A percentile compares a stretch with the other conserved stretches of the same genome.
Conservation (phyloP, 2,329 filamentous ascomycete genomes). For the Thermomyces lanuginosus region DNA sequence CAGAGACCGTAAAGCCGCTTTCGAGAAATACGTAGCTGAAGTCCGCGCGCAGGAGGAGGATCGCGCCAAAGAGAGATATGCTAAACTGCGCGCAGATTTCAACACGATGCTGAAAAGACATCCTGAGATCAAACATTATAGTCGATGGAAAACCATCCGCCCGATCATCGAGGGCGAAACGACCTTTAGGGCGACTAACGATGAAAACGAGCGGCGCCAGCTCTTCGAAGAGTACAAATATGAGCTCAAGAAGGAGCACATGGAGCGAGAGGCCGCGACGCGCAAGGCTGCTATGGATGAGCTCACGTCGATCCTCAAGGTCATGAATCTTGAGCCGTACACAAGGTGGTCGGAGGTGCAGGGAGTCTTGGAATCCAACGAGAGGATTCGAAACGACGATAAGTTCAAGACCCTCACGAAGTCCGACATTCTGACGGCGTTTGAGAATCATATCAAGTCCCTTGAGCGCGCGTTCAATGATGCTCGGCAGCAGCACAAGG, state of each 20-base stretch:
- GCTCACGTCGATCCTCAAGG: conserved; percentile 59
- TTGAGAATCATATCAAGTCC: conserved; percentile 87
- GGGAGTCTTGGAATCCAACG: conserved; percentile 58
- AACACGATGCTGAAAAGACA: conserved; percentile 90
- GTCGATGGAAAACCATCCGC: conserved; percentile 87
- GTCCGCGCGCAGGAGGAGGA: conserved; percentile 85
- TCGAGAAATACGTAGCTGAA: conserved; percentile 88
- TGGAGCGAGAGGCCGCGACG: conserved; percentile 54
- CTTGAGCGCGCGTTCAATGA: conserved; percentile 88
- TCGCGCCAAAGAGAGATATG: conserved; percentile 77
- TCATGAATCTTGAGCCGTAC: conserved; percentile 75
- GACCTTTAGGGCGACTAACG: conserved; percentile 78
- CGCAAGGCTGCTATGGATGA: conserved; percentile 74
- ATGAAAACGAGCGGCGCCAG: conserved; percentile 73
- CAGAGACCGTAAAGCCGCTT: conserved; percentile 73
- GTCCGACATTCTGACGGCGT: conserved; percentile 78
- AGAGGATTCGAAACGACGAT: conserved; percentile 61
- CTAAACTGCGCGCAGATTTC: conserved; percentile 87
- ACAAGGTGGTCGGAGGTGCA: conserved; percentile 90
- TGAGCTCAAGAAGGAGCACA: conserved; percentile 64
- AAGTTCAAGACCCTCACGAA: conserved; percentile 76
- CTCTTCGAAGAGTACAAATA: conserved; percentile 88
- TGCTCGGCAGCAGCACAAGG: conserved; percentile 72
- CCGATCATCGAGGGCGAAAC: conserved; percentile 91
- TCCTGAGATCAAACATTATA: conserved; percentile 93